Base-by-base conservation (phyloP, 345 rosid genomes). In the Melastoma malabathricum region DNA sequence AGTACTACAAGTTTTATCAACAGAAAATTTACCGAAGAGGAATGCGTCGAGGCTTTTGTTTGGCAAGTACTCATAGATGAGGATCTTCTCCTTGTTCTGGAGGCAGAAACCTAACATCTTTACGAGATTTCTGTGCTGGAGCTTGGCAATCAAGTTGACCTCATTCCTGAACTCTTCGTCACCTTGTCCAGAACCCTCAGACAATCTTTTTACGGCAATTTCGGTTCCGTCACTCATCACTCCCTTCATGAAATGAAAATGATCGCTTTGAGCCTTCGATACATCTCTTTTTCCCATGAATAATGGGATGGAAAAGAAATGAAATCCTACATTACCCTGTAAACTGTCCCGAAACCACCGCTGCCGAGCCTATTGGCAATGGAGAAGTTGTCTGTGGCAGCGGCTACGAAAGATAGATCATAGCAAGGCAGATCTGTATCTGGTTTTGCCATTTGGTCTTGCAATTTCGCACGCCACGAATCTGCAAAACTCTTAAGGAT, bases 281-380 rank as follows among this genome's bases (percentile, higher is more conserved):
- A 51, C 7, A 1, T 7, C 38, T 7, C 1, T 31, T 31, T 31
- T 31, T 47, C 51, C 68, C 3, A 59, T 57, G 74, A 60, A 55
- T 44, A 66, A 59, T 15, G 47, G 71, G 1, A 56, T 66, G 86
- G n/a, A n/a, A n/a, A 31, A 1, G 4, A 15, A 34, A 34, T 2
- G 12, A 34, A n/a, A 34, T 34, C 12, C 41, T 9, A 34, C 41
- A 9, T 34, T 34, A 34, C 82, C 72, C 62, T 76, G 38, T 73
- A 76, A 17, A 76, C 74, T 9, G 58, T 54, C 23, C 78, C 76
- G 52, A 67, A 76, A 22, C 82, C 78, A 44, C 82, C 82, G 46
- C 58, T 46, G 2, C 80, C 77, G 34, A 75, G 69, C 52, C 60
- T 63, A 46, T 72, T 75, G 48, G 27, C 50, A 0, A 31, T 34